Conservation (phyloP, 2,329 filamentous ascomycete species). For the Metarhizium sp. region DNA sequence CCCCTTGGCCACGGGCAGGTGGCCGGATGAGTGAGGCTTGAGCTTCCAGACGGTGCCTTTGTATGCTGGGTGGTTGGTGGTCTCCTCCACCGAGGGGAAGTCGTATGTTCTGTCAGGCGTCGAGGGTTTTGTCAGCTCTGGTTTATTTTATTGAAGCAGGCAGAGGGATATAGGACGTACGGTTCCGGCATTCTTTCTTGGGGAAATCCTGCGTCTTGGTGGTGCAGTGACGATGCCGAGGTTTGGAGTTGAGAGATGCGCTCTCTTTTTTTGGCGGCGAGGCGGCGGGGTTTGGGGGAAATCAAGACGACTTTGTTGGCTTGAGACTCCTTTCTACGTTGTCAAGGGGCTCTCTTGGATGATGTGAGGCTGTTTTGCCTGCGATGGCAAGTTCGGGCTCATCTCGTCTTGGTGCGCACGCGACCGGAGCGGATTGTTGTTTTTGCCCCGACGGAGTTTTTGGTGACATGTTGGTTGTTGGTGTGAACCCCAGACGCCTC, state of each 20-base stretch:
- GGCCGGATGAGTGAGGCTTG: constrained; percentile 53
- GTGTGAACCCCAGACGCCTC: too few species aligned
- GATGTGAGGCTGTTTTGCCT: too few species aligned
- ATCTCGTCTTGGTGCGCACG: too few species aligned
- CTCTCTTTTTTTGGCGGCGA: too few species aligned
- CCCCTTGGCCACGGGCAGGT: constrained; percentile 53
- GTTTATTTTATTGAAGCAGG: background rate
- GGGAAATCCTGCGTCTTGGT: background rate
- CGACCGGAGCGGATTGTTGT: background rate
- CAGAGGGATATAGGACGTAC: background rate
- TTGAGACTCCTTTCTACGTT: too few species aligned
- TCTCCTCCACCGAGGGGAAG: constrained; percentile 43
- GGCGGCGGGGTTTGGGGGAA: too few species aligned
- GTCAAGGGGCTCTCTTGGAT: too few species aligned
- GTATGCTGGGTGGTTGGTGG: constrained; percentile 57
- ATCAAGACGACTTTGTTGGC: too few species aligned
- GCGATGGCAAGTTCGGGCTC: too few species aligned
- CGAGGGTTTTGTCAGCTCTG: background rate
- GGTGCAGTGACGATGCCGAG: background rate
- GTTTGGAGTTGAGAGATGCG: background rate
- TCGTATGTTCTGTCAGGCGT: constrained; percentile 6
- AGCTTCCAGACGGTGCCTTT: constrained; percentile 59
- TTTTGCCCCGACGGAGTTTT: too few species aligned
- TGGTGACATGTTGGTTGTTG: too few species aligned
- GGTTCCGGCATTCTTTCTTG: background rate